Evolutionary conservation across 345 rosid species (phyloP), one percentile per base, ranked within the genome.

Genomic region (Euphorbia peplus): DNA sequence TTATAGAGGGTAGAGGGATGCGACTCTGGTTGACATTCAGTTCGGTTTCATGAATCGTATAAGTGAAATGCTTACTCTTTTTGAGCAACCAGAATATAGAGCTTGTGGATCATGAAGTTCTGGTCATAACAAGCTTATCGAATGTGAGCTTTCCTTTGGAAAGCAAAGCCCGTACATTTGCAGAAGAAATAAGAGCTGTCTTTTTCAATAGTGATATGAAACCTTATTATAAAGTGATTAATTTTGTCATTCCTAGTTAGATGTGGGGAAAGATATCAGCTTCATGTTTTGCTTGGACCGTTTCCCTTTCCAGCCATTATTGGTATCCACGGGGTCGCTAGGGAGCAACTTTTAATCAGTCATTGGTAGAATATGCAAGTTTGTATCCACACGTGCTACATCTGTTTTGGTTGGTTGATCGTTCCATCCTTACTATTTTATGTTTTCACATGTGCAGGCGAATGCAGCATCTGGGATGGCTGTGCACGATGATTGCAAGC

Each of bases 401-500:
- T 3, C 37, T 63, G 14, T 67, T 19, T 29, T 0, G 12, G 19
- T 15, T 0, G 48, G 16, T 8, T 61, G 50, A 25, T 42, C 42
- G 29, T 39, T 41, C 69, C 21, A 57, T 44, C 10, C 62, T 68
- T 59, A 4, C 8, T 41, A 24, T 8, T 60, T 25, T 58, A 56
- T 18, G 8, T 24, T 58, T 5, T 5, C 10, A 35, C 73, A 3
- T 6, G 58, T 58, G 37, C 69, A 87, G 90, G 88, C 88, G 21
- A 87, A 87, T 3, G 86, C 89, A 2, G 86, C 87, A 8, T 87
- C 90, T 10, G 92, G 92, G 19, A 85, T 87, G 83, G 89, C 89
- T 55, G 92, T 87, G 70, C 82, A 87, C 46, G 92, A 85, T 74
- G 92, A 85, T 46, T 87, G 92, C 88, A 87, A 87, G 82, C 82